Base-by-base conservation (phyloP, 805 yeast species). In the Wickerhamiella sergipiensis region DNA sequence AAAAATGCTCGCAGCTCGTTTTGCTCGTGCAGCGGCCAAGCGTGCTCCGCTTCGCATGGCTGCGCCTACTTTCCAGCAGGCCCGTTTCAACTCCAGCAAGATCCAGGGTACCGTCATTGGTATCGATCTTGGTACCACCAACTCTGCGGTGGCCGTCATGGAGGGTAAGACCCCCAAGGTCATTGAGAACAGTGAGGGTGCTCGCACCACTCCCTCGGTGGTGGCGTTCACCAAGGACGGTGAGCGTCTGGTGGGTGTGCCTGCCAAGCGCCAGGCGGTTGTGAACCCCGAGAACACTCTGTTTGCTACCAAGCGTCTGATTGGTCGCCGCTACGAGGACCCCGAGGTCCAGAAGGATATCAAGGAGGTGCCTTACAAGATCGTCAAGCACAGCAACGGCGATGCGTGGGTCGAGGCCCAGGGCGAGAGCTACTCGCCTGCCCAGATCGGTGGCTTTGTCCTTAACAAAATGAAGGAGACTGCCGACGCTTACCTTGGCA, bases 381-480 rank as follows among this genome's bases (percentile, higher is more conserved):
- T 88, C 59, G 83, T 85, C 63, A 82, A 86, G 75, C 94, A 87
- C 77, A 68, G 75, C 57, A 89, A 89, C 67, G 96, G 96, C 59
- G 97, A 89, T 67, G 96, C 96, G 52, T 88, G 96, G 95, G 80
- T 88, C 52, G 87, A 86, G 74, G 88, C 94, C 55, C 79, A 87
- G 61, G 94, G 90, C 60, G 79, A 84, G 68, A 72, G 74, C 57
- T 89, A 88, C 76, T 88, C 96, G 48, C 97, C 97, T 50, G 89
- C 94, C 53, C 96, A 88, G 71, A 85, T 88, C 61, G 96, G 96
- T 64, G 95, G 96, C 51, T 85, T 88, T 65, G 76, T 88, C 58
- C 79, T 88, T 65, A 86, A 85, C 80, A 89, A 88, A 79, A 89
- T 88, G 96, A 89, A 88, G 81, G 96, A 89, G 76, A 89, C 96